These are phyloP conservation scores for Hyaloscypha hepaticicola DNA, from an alignment of 495 filamentous ascomycete species.

Conservation along the genomic window DNA sequence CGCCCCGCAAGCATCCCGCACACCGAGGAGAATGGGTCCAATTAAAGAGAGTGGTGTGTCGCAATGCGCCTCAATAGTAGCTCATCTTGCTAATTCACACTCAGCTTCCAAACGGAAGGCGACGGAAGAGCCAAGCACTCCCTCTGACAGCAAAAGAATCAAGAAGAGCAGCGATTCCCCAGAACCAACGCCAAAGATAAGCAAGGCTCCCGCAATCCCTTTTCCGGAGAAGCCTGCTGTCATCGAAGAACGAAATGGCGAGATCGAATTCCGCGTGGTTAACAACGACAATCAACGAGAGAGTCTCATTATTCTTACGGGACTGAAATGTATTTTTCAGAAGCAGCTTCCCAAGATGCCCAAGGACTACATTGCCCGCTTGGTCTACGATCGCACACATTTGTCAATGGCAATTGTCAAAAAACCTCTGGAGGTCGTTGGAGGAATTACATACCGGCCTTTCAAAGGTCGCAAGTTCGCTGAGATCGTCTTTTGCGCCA, in stretches of 20 bases:
- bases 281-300: constrained; percentile 91
- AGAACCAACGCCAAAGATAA: constrained; percentile 48
- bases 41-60: constrained; percentile 28
- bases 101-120: constrained; percentile 77
- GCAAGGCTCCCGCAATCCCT: constrained; percentile 16
- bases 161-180: constrained; percentile 56
- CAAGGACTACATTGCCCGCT: constrained; percentile 94
- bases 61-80: constrained; percentile 6
- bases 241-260: constrained; percentile 88
- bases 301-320: constrained; percentile 91
- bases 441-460: constrained; percentile 94
- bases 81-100: constrained; percentile 7
- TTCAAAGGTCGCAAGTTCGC: constrained; percentile 93
- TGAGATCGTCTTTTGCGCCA: constrained; percentile 98
- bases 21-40: constrained; percentile 21
- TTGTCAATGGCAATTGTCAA: constrained; percentile 96
- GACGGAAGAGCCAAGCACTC: constrained; percentile 63
- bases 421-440: constrained; percentile 91
- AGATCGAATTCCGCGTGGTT: constrained; percentile 96
- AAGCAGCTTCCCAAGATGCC: constrained; percentile 99
- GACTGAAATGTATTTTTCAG: constrained; percentile 96
- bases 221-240: constrained; percentile 64
- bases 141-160: constrained; percentile 60
- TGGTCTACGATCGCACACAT: constrained; percentile 97
- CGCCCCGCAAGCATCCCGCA: not conserved